Evolutionary conservation across 805 yeast genomes (phyloP).

Genomic region (Brettanomyces sp.): DNA sequence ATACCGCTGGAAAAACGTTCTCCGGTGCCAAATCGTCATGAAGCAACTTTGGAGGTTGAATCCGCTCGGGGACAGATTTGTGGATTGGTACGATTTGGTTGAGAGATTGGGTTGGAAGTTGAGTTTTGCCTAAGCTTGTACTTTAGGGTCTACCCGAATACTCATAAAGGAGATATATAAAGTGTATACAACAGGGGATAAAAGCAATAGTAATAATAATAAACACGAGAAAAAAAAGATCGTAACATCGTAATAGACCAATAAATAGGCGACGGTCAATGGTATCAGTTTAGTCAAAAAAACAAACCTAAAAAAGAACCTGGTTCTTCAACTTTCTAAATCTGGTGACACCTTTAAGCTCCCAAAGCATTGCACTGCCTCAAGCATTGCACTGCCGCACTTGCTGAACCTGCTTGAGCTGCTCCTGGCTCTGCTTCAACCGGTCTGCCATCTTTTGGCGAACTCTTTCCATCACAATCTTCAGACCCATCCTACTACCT

Average conservation of each 20-base stretch:
- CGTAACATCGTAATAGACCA: too few species aligned
- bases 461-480: constrained; percentile 57
- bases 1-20: constrained; percentile 61
- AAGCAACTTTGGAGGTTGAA: constrained; percentile 40
- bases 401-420: too few species aligned
- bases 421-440: neutral
- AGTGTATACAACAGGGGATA: neutral
- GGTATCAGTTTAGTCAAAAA: too few species aligned
- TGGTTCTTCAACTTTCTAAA: too few species aligned
- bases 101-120: constrained; percentile 67
- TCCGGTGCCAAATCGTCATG: constrained; percentile 33
- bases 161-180: too few species aligned
- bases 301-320: too few species aligned
- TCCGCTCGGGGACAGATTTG: constrained; percentile 44
- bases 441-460: constrained; percentile 8
- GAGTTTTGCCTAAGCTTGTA: constrained; percentile 47
- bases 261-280: too few species aligned
- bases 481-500: constrained; percentile 63
- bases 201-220: too few species aligned
- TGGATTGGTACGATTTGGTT: constrained; percentile 68
- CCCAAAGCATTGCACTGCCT: neutral
- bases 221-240: too few species aligned
- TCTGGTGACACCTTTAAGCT: too few species aligned
- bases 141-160: too few species aligned
- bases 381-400: neutral